Percentiles rank a stretch among this genome's conserved stretches.
phyloP scores from a whole-genome alignment of 1,139 yeast species.

The Saccharomyces pastorianus region DNA sequence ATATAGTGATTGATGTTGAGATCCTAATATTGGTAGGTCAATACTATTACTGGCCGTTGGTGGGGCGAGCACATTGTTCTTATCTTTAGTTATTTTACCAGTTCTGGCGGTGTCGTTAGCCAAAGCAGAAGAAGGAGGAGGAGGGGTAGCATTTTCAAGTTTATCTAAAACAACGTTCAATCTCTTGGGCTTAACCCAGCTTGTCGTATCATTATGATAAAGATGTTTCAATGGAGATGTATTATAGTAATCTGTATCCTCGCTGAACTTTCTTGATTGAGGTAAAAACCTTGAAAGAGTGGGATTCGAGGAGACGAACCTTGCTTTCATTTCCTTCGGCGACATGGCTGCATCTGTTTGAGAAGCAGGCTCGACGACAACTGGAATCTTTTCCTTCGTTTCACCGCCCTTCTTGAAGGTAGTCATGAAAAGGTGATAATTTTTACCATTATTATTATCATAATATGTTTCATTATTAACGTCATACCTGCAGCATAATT shows the following conservation, averaged over 20 bases:
- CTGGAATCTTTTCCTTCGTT: neutral
- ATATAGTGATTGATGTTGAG: slow-evolving; percentile 1
- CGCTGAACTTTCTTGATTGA: slow-evolving; percentile 21
- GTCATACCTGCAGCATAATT: slow-evolving; percentile 29
- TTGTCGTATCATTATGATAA: slow-evolving; percentile 19
- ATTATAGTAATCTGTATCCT: slow-evolving; percentile 27
- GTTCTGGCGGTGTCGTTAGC: neutral
- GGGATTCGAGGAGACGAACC: neutral
- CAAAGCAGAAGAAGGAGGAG: neutral
- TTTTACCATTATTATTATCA: slow-evolving; percentile 29
- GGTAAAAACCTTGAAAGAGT: neutral
- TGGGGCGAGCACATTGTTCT: neutral
- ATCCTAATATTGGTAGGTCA: slow-evolving; percentile 2
- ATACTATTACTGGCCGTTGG: neutral
- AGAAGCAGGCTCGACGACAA: slow-evolving; percentile 2
- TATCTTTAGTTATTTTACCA: neutral
- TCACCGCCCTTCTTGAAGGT: slow-evolving; percentile 1
- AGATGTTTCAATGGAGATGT: slow-evolving; percentile 27
- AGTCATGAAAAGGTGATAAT: slow-evolving; percentile 15
- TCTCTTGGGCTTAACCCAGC: slow-evolving; percentile 16
- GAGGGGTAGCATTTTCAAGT: neutral
- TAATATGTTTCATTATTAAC: slow-evolving; percentile 29
- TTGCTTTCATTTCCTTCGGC: neutral
- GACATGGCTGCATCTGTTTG: neutral
- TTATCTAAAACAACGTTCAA: slow-evolving; percentile 13